These are phyloP conservation scores for Fusarium anguioides DNA, from an alignment of 2,329 filamentous ascomycete genomes.

Conservation along the genomic window DNA sequence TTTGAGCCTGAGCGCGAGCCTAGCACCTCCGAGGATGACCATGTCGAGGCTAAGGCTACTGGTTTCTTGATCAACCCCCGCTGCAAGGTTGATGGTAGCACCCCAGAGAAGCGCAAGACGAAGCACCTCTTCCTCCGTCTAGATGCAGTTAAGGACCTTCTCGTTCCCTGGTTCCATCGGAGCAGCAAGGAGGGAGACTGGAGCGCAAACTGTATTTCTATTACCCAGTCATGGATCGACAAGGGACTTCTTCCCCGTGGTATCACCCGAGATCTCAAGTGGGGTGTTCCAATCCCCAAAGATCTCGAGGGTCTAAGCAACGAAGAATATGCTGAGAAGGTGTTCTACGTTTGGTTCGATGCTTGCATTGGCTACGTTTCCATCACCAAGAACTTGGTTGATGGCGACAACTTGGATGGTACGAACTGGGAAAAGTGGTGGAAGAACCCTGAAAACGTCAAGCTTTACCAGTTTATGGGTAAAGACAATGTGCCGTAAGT, in stretches of 20 bases:
- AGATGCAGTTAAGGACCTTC: slow-evolving; percentile 81
- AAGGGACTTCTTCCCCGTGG: slow-evolving; percentile 87
- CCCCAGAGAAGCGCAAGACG: slow-evolving; percentile 81
- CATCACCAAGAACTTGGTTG: slow-evolving; percentile 90
- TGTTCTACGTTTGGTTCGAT: slow-evolving; percentile 95
- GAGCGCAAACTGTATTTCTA: slow-evolving; percentile 79
- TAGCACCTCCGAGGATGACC: slow-evolving; percentile 48
- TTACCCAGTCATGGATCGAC: slow-evolving; percentile 83
- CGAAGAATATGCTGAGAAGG: slow-evolving; percentile 69
- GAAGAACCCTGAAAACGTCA: slow-evolving; percentile 87
- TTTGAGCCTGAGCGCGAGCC: slow-evolving; percentile 65
- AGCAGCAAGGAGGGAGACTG: slow-evolving; percentile 79
- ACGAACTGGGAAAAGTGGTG: slow-evolving; percentile 94
- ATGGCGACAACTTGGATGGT: slow-evolving; percentile 55
- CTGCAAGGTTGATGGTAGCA: slow-evolving; percentile 90
- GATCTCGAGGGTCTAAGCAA: slow-evolving; percentile 61
- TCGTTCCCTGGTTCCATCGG: slow-evolving; percentile 81
- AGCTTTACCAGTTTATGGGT: slow-evolving; percentile 95
- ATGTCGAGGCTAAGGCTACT: slow-evolving; percentile 52
- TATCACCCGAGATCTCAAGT: slow-evolving; percentile 92
- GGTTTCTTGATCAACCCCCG: slow-evolving; percentile 79
- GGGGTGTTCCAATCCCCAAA: slow-evolving; percentile 74
- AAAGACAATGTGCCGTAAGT: slow-evolving; percentile 70
- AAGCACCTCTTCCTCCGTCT: slow-evolving; percentile 92
- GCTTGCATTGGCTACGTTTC: slow-evolving; percentile 95